These are phyloP conservation scores for Sporothrix variecibatus DNA, from an alignment of 2,329 filamentous ascomycete genomes.

Conservation along the genomic window DNA sequence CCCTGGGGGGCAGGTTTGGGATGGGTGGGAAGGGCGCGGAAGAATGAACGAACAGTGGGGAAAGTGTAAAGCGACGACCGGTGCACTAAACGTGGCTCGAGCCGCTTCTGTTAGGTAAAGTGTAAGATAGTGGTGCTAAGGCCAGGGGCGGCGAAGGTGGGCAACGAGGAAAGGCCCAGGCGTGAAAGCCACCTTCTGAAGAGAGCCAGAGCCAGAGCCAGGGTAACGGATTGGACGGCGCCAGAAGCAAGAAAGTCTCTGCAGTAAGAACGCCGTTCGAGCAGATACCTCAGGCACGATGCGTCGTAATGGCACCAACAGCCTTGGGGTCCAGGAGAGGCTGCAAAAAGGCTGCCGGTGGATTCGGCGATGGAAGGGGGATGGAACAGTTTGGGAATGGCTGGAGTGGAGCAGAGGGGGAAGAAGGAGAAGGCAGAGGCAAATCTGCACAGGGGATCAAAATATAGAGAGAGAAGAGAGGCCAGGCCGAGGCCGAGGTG, in stretches of 20 bases:
- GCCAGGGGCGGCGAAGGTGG: slow-evolving; percentile 17
- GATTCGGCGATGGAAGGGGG: slow-evolving; percentile 17
- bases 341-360: slow-evolving; percentile 17
- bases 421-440: neutral
- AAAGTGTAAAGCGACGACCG: slow-evolving; percentile 9
- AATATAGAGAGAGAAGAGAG: slow-evolving; percentile 12
- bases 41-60: slow-evolving; percentile 26
- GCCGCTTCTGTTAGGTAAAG: slow-evolving; percentile 27
- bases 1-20: slow-evolving; percentile 17
- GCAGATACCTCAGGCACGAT: neutral
- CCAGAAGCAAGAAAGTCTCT: neutral
- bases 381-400: slow-evolving; percentile 29
- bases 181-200: neutral
- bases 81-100: slow-evolving; percentile 28
- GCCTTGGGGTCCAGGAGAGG: neutral
- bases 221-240: neutral
- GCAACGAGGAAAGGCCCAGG: neutral
- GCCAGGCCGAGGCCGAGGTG: neutral
- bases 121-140: slow-evolving; percentile 18
- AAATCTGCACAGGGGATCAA: neutral
- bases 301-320: neutral
- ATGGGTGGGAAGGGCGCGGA: slow-evolving; percentile 23
- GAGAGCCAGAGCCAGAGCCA: neutral
- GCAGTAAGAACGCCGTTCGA: neutral
- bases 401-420: slow-evolving; percentile 13